Evolutionary conservation across 2,329 filamentous ascomycete genomes (phyloP).

Genomic region (Fonsecaea monophora): DNA sequence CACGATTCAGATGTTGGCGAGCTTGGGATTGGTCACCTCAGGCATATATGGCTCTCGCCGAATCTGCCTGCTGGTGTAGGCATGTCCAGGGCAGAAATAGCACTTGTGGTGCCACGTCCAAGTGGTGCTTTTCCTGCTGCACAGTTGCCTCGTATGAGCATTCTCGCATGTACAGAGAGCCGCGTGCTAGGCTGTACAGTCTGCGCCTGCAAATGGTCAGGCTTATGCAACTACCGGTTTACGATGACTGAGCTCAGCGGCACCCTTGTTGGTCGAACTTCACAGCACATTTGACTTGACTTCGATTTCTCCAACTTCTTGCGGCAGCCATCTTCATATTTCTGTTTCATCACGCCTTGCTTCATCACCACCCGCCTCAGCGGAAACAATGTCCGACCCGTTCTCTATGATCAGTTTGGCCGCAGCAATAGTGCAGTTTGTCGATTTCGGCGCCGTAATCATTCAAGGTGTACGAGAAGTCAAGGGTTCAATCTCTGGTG

Average conservation of each 20-base stretch:
- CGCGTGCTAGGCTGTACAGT: neutral
- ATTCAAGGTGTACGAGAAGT: neutral
- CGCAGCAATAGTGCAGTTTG: neutral
- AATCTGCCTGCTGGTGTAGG: neutral
- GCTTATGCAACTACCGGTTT: neutral
- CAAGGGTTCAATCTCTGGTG: neutral
- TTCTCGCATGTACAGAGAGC: neutral
- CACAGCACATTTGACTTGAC: neutral
- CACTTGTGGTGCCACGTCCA: neutral
- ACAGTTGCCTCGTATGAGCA: neutral
- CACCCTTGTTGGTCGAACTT: neutral
- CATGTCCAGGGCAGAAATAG: neutral
- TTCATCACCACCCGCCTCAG: neutral
- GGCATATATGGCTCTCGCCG: neutral
- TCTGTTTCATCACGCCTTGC: neutral
- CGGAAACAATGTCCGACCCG: neutral
- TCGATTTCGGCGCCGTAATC: conserved; percentile 1
- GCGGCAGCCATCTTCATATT: neutral
- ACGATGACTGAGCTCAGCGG: neutral
- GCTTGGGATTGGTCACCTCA: neutral
- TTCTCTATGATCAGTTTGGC: neutral
- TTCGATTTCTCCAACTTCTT: neutral
- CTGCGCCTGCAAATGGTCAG: neutral
- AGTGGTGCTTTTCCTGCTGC: neutral
- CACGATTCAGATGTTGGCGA: neutral